A percentile compares a stretch with the other conserved stretches of the same genome.
These are phyloP conservation scores for Globisporangium perplexum DNA, from an alignment of 352 stramenopile species.

Conservation along the genomic window DNA sequence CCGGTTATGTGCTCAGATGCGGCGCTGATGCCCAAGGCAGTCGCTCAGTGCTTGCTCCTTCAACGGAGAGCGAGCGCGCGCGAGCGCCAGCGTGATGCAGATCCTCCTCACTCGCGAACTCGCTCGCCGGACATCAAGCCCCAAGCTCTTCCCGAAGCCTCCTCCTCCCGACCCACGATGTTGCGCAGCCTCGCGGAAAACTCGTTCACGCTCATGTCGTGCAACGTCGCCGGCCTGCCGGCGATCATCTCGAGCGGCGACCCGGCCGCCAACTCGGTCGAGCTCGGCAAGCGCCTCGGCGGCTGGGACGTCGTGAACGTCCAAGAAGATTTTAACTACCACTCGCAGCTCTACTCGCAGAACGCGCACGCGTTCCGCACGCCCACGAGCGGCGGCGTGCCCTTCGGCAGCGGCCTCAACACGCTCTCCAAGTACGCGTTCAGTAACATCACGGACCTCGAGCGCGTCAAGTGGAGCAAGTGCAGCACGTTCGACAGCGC, in stretches of 20 bases:
- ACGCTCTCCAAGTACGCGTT: constrained; percentile 38
- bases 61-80: background rate
- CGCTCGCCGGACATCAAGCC: background rate
- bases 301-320: constrained; percentile 29
- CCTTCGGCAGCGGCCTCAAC: constrained; percentile 41
- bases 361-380: constrained; percentile 37
- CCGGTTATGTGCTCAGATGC: background rate
- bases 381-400: constrained; percentile 37
- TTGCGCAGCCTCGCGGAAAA: constrained; percentile 25
- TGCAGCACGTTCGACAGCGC: constrained; percentile 39
- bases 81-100: too few relatives aligned
- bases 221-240: constrained; percentile 40
- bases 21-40: background rate
- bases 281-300: constrained; percentile 39
- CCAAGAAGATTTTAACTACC: constrained; percentile 42
- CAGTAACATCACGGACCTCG: constrained; percentile 24
- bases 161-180: constrained; percentile 12
- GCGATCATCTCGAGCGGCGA: constrained; percentile 41
- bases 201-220: constrained; percentile 34
- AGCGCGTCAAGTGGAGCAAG: constrained; percentile 36
- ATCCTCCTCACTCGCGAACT: background rate
- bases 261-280: constrained; percentile 31
- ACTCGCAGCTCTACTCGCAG: constrained; percentile 31
- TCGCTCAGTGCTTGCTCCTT: too few relatives aligned
- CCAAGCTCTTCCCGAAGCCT: background rate